Evolutionary conservation across 2,329 filamentous ascomycete genomes (phyloP).

Genomic region (Fonsecaea nubica): DNA sequence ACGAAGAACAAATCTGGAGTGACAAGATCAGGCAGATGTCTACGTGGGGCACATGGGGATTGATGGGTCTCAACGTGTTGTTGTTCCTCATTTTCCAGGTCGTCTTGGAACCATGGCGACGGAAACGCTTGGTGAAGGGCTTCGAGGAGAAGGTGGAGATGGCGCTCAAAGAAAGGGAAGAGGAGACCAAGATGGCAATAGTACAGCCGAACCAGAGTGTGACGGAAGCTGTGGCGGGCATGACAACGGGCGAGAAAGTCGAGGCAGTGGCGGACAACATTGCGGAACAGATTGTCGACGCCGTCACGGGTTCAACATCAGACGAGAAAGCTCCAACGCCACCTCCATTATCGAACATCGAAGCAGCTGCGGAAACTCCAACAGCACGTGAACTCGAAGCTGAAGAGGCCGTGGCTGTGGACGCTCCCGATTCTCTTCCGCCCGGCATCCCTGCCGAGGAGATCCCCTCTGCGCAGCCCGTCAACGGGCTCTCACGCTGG

Average conservation of each 20-base stretch:
- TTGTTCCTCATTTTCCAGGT: slow-evolving; percentile 86
- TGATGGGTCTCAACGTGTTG: slow-evolving; percentile 96
- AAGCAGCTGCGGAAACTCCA: slow-evolving; percentile 29
- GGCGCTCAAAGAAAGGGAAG: slow-evolving; percentile 69
- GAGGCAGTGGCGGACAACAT: slow-evolving; percentile 36
- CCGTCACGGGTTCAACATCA: slow-evolving; percentile 27
- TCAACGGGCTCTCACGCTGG: slow-evolving; percentile 34
- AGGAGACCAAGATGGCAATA: slow-evolving; percentile 6
- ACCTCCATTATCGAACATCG: slow-evolving; percentile 18
- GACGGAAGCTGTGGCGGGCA: slow-evolving; percentile 10
- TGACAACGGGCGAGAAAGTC: slow-evolving; percentile 27
- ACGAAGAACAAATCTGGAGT: slow-evolving; percentile 99
- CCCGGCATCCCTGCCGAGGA: slow-evolving; percentile 13
- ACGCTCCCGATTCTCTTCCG: slow-evolving; percentile 6
- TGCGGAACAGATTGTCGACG: slow-evolving; percentile 34
- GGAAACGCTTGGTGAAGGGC: slow-evolving; percentile 78
- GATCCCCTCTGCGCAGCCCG: slow-evolving; percentile 33
- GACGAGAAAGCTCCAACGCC: slow-evolving; percentile 8
- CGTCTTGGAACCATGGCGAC: slow-evolving; percentile 90
- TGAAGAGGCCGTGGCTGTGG: slow-evolving; percentile 16
- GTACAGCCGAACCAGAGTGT: slow-evolving; percentile 28
- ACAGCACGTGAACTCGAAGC: slow-evolving; percentile 23
- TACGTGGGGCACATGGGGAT: slow-evolving; percentile 97
- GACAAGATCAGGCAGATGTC: slow-evolving; percentile 95
- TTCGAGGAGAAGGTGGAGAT: slow-evolving; percentile 78